phyloP scores from a whole-genome alignment of 495 filamentous ascomycete genomes.

The Apiosordaria backusii region DNA sequence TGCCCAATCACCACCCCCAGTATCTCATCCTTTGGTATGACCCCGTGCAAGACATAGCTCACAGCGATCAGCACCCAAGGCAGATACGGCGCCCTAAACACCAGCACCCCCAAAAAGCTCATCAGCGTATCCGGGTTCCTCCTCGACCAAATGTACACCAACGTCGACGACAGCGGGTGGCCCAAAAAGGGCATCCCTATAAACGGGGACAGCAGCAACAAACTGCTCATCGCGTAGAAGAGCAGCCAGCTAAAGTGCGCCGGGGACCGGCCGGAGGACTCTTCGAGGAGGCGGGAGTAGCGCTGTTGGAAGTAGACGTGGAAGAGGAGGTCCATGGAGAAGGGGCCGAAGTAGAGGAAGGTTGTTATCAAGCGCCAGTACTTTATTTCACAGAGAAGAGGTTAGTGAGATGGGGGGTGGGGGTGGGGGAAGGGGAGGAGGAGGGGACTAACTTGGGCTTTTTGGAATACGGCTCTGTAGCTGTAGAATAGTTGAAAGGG shows the following conservation, averaged over 20 bases:
- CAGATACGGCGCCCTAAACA: constrained; percentile 90
- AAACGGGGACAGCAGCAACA: constrained; percentile 78
- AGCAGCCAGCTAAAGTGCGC: constrained; percentile 95
- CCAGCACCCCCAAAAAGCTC: constrained; percentile 83
- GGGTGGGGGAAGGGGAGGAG: not conserved
- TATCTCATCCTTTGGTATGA: constrained; percentile 90
- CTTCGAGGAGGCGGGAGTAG: constrained; percentile 92
- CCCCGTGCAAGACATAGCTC: constrained; percentile 78
- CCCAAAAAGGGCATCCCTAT: constrained; percentile 88
- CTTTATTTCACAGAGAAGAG: constrained; percentile 39
- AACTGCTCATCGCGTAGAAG: constrained; percentile 71
- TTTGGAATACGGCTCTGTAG: constrained; percentile 83
- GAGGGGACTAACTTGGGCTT: constrained; percentile 65
- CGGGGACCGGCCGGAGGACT: constrained; percentile 81
- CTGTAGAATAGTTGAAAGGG: constrained; percentile 97
- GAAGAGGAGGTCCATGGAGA: constrained; percentile 92
- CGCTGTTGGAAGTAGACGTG: constrained; percentile 98
- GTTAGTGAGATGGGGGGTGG: not conserved
- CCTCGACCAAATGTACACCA: constrained; percentile 98
- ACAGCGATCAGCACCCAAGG: constrained; percentile 96
- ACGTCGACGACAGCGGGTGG: constrained; percentile 77
- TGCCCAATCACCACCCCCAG: constrained; percentile 91
- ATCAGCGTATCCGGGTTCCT: constrained; percentile 88
- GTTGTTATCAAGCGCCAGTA: constrained; percentile 95
- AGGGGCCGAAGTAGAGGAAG: constrained; percentile 94